Evolutionary conservation across 768 basidiomycete species (phyloP), one percentile per base, ranked within the genome.

Genomic region (Auricularia auricula-judae): DNA sequence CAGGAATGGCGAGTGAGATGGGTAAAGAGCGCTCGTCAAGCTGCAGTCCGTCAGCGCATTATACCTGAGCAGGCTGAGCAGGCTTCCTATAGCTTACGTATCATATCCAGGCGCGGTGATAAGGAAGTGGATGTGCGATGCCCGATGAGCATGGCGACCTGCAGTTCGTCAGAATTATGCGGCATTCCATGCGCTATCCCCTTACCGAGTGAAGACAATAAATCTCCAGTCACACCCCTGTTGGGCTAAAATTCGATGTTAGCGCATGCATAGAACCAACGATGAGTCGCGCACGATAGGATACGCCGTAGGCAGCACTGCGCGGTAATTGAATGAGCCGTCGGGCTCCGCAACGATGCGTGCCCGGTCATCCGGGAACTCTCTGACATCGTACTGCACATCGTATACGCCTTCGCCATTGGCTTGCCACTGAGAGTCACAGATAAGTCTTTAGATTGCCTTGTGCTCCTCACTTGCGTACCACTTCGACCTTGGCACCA

Each of bases 361-460:
- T 12, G 71, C 74, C 3, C 74, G 70, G 69, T 75, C 74, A 36
- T 71, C 68, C 11, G 72, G 72, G 21, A 18, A 21, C 47, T 51
- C 47, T 21, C 47, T 10, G 11, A 51, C 47, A 18, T 16, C 47
- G 47, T 74, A 74, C 58, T 74, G 73, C 36, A 75, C 72, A 61
- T 76, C 75, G 66, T 74, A 76, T 21, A 76, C 65, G 36, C 76
- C 76, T 42, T 77, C 76, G 14, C 74, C 76, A 67, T 76, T 76
- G 39, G 76, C 75, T 70, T 78, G 77, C 77, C 77, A 79, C 74
- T 75, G 62, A 12, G 60, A 36, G 4, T 29, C 11, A 63, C 53
- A 33, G 51, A 61, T 21, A 18, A 51, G 47, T 18, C 18, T 21
- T 5, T 16, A 18, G 47, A 51, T 21, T 51, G 47, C 18, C 47